These are phyloP conservation scores for Leptodontidium sp. DNA, from an alignment of 2,329 filamentous ascomycete species.

Conservation along the genomic window DNA sequence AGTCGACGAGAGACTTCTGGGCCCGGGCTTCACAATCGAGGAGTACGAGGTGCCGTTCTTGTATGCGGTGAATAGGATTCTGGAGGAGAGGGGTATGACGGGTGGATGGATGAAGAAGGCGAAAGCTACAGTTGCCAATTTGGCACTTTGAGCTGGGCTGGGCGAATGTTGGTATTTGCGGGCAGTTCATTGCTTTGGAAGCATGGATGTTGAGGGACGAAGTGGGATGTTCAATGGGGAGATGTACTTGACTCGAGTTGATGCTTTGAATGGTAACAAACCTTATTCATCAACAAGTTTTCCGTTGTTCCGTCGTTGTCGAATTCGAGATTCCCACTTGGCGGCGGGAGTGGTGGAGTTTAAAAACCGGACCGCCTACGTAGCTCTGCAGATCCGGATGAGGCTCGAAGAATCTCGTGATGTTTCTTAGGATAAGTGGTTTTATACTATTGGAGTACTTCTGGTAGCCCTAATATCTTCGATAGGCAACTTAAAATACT, in stretches of 20 bases:
- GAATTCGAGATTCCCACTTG: conserved; percentile 9
- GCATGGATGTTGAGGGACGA: neutral
- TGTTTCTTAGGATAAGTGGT: too few species aligned
- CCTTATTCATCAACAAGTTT: neutral
- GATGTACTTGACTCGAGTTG: neutral
- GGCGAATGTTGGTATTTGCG: neutral
- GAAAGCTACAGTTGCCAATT: conserved; percentile 3
- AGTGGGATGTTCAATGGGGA: neutral
- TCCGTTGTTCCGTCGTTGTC: neutral
- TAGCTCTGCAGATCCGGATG: conserved; percentile 8
- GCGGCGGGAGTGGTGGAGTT: conserved; percentile 14
- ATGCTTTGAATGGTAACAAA: conserved; percentile 1
- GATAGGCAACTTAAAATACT: too few species aligned
- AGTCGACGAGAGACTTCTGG: neutral
- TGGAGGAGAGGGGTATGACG: neutral
- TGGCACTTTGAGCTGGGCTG: neutral
- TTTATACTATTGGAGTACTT: too few species aligned
- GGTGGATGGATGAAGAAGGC: neutral
- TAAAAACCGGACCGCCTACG: conserved; percentile 16
- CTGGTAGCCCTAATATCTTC: too few species aligned
- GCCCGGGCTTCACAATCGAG: neutral
- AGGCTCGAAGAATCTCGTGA: neutral
- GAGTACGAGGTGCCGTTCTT: conserved; percentile 3
- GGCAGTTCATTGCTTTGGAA: too few species aligned
- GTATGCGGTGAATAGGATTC: neutral